Conservation (phyloP, 106 monocot genomes). For the Xerophyta viscosa region DNA sequence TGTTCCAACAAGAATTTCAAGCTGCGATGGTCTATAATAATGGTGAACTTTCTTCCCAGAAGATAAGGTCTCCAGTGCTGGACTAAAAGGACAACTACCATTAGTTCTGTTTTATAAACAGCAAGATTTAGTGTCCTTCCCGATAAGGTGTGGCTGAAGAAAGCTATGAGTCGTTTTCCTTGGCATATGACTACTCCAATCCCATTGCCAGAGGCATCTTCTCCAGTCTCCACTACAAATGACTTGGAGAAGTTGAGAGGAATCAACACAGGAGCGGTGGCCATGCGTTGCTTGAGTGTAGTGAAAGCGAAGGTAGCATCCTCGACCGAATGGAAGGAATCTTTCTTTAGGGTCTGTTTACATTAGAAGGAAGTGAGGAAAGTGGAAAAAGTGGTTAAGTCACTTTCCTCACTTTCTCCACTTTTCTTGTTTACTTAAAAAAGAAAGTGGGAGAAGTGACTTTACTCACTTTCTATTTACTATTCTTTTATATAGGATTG, state of each 20-base stretch:
- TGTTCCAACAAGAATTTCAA: too few species aligned
- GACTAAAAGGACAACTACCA: not conserved
- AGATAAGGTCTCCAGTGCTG: not conserved
- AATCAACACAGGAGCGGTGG: not conserved
- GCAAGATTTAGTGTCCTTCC: not conserved
- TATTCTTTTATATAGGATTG: too few species aligned
- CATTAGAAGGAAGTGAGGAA: too few species aligned
- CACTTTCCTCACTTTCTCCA: too few species aligned
- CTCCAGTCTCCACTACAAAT: not conserved
- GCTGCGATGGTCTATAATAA: too few species aligned
- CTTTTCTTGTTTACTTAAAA: too few species aligned
- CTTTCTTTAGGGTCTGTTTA: not conserved
- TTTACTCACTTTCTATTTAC: too few species aligned
- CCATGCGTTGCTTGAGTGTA: not conserved
- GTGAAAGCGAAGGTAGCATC: conserved; percentile 3
- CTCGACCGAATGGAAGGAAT: not conserved
- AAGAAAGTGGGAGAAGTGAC: too few species aligned
- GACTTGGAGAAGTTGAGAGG: not conserved
- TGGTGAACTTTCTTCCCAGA: too few species aligned
- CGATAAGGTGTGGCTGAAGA: not conserved
- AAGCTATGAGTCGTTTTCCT: conserved; percentile 1
- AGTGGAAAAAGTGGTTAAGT: too few species aligned
- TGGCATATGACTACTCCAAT: conserved; percentile 4
- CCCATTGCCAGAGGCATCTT: not conserved
- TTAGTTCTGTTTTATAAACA: not conserved